Evolutionary conservation across 2,329 filamentous ascomycete genomes (phyloP).

Genomic region (Dendrostoma leiphaemia): DNA sequence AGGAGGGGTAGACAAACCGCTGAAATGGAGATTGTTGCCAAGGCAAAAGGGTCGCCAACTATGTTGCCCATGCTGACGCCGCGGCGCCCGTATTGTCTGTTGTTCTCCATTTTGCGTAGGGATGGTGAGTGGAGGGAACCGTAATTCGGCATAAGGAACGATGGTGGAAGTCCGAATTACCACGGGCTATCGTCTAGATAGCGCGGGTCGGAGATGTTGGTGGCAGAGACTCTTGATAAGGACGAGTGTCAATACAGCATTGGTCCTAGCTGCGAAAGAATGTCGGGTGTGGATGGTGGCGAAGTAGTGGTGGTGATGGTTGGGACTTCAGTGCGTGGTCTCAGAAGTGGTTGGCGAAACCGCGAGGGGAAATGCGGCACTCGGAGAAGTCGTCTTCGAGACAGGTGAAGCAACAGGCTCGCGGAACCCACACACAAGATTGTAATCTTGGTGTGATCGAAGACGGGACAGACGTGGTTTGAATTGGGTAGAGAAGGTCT

Average conservation of each 20-base stretch:
- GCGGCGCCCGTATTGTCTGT: slow-evolving; percentile 55
- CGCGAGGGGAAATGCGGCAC: neutral
- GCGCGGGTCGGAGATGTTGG: neutral
- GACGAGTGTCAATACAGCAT: slow-evolving; percentile 12
- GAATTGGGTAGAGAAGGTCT: neutral
- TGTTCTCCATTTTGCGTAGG: slow-evolving; percentile 76
- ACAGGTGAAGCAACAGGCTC: neutral
- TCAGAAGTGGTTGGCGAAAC: slow-evolving; percentile 8
- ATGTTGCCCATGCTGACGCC: slow-evolving; percentile 82
- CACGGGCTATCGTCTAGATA: slow-evolving; percentile 8
- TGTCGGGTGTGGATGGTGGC: neutral
- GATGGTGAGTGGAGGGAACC: slow-evolving; percentile 71
- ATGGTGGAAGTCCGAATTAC: neutral
- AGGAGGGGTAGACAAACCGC: slow-evolving; percentile 53
- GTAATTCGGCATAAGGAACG: slow-evolving; percentile 68
- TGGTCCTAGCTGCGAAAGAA: neutral
- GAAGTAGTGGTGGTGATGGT: neutral
- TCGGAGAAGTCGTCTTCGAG: neutral
- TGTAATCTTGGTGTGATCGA: neutral
- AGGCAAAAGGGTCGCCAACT: slow-evolving; percentile 91
- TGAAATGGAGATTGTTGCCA: slow-evolving; percentile 90
- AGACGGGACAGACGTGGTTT: neutral
- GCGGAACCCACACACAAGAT: neutral
- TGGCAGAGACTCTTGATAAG: neutral
- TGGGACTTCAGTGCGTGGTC: neutral